Evolutionary conservation across 2,329 filamentous ascomycete species (phyloP).

Genomic region (Nannizziopsis arthrosporioides): DNA sequence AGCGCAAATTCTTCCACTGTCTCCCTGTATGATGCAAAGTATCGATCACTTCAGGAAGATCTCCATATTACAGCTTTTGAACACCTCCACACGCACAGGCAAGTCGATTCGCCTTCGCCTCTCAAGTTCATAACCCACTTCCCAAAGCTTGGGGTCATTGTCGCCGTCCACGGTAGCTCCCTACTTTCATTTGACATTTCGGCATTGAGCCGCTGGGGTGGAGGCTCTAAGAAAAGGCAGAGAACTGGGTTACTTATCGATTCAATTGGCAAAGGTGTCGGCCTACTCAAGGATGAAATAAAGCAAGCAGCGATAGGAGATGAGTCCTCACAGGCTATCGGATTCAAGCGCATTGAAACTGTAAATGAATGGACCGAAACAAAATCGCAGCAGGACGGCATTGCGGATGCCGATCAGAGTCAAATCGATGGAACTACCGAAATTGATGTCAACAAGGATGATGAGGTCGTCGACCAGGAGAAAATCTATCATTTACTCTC

Average conservation of each 20-base stretch:
- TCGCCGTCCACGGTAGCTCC: slow-evolving; percentile 32
- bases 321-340: slow-evolving; percentile 24
- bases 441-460: slow-evolving; percentile 4
- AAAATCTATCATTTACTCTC: slow-evolving; percentile 29
- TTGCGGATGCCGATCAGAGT: slow-evolving; percentile 26
- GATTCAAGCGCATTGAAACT: slow-evolving; percentile 24
- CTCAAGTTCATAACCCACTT: slow-evolving; percentile 35
- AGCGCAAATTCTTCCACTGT: slow-evolving; percentile 32
- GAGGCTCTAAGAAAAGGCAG: slow-evolving; percentile 28
- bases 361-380: slow-evolving; percentile 27
- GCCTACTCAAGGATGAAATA: slow-evolving; percentile 22
- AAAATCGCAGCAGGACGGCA: slow-evolving; percentile 24
- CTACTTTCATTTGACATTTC: slow-evolving; percentile 37
- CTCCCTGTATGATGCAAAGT: slow-evolving; percentile 38
- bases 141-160: slow-evolving; percentile 32
- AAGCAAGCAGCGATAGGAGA: slow-evolving; percentile 20
- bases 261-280: slow-evolving; percentile 33
- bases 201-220: slow-evolving; percentile 21
- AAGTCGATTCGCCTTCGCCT: slow-evolving; percentile 17
- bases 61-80: slow-evolving; percentile 26
- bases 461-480: slow-evolving; percentile 27
- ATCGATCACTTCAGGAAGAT: slow-evolving; percentile 35
- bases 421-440: too few relatives aligned
- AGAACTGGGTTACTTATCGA: slow-evolving; percentile 33
- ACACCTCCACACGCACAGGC: slow-evolving; percentile 18